A percentile compares a stretch with the other conserved stretches of the same genome.
Conservation (phyloP, 352 stramenopile species). For the Phytopythium mirpurense region DNA sequence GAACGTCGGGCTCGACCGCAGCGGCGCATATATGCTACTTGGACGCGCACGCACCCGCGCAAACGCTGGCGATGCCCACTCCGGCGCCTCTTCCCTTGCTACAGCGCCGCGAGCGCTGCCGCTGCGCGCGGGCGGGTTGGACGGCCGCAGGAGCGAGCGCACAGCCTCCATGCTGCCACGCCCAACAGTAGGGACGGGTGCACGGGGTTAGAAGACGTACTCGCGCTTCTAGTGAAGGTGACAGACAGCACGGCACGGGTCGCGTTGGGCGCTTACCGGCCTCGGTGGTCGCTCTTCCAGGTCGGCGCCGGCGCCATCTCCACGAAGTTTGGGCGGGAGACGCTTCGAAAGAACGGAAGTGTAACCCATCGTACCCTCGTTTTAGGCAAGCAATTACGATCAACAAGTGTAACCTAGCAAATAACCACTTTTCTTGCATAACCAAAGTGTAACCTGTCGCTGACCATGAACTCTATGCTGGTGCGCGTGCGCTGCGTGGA, state of each 20-base stretch:
- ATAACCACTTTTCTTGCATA: background rate
- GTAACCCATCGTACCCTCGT: too few species aligned
- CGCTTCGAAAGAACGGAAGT: background rate
- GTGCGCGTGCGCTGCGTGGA: slow-evolving; percentile 50
- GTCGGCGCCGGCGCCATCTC: slow-evolving; percentile 7
- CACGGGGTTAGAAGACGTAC: background rate
- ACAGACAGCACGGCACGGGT: background rate
- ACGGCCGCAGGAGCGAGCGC: slow-evolving; percentile 19
- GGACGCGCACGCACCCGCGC: slow-evolving; percentile 32
- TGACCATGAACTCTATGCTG: slow-evolving; percentile 1
- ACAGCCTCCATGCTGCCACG: slow-evolving; percentile 23
- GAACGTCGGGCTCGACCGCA: slow-evolving; percentile 32
- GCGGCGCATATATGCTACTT: slow-evolving; percentile 33
- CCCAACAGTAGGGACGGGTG: background rate
- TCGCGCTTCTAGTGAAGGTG: background rate
- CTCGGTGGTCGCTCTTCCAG: slow-evolving; percentile 17
- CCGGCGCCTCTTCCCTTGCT: slow-evolving; percentile 2
- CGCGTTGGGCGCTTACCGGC: slow-evolving; percentile 5
- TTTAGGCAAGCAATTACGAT: too few species aligned
- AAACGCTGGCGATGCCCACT: slow-evolving; percentile 34
- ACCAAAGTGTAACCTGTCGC: too few species aligned
- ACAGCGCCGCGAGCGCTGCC: background rate
- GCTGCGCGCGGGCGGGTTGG: background rate
- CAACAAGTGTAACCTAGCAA: too few species aligned
- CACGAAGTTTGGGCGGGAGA: background rate